A percentile compares a stretch with the other conserved stretches of the same genome.
These are phyloP conservation scores for Maudiozyma bulderi DNA, from an alignment of 805 yeast genomes.

Conservation along the genomic window DNA sequence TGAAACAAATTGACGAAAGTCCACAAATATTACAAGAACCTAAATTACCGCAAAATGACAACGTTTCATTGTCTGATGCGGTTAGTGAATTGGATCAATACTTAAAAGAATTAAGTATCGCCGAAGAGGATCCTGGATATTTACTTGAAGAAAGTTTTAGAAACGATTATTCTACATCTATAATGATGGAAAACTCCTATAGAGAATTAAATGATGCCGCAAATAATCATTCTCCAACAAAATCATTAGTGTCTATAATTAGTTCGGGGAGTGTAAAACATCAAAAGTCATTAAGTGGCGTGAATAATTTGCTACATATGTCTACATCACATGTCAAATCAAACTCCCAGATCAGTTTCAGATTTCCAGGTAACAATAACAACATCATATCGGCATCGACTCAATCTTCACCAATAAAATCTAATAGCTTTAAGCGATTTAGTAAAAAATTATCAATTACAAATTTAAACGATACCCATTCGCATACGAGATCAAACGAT, in stretches of 20 bases:
- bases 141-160: slow-evolving; percentile 19
- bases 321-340: slow-evolving; percentile 11
- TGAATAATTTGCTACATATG: slow-evolving; percentile 3
- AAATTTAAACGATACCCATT: slow-evolving; percentile 18
- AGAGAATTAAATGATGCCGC: slow-evolving; percentile 11
- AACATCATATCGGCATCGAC: slow-evolving; percentile 6
- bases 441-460: slow-evolving; percentile 26
- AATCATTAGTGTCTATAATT: slow-evolving; percentile 24
- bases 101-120: slow-evolving; percentile 12
- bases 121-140: slow-evolving; percentile 9
- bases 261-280: slow-evolving; percentile 12
- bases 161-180: slow-evolving; percentile 15
- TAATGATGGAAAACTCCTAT: slow-evolving; percentile 7
- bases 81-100: slow-evolving; percentile 24
- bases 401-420: slow-evolving; percentile 24
- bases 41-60: background rate
- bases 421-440: slow-evolving; percentile 20
- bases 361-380: background rate
- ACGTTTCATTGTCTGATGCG: slow-evolving; percentile 9
- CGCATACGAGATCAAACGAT: background rate
- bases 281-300: slow-evolving; percentile 11
- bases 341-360: slow-evolving; percentile 14
- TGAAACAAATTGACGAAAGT: slow-evolving; percentile 1
- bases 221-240: slow-evolving; percentile 27
- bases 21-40: background rate